Evolutionary conservation across 148 eudicot species (phyloP).

Genomic region (Rhododendron molle): DNA sequence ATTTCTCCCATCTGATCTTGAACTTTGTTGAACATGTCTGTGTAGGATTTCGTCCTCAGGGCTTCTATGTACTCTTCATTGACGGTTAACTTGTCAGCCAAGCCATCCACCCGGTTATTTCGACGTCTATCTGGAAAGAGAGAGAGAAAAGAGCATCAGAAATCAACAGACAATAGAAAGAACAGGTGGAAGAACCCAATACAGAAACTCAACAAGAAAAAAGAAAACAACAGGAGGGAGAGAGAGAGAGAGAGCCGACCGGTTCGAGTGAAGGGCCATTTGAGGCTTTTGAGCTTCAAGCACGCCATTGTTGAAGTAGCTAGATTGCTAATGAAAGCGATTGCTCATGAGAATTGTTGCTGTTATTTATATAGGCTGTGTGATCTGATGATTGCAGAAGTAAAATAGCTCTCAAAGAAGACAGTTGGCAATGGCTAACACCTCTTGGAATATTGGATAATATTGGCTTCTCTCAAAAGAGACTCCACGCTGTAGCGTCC

Average conservation of each 20-base stretch:
- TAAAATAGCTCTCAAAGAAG: background rate
- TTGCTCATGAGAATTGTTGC: background rate
- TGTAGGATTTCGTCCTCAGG: conserved; percentile 40
- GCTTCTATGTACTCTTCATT: conserved; percentile 36
- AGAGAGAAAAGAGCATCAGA: background rate
- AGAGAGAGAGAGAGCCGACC: conserved; percentile 9
- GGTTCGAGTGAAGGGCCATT: conserved; percentile 4
- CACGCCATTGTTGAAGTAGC: conserved; percentile 12
- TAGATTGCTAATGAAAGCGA: background rate
- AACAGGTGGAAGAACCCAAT: background rate
- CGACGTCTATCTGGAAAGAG: conserved; percentile 13
- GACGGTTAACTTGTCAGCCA: conserved; percentile 18
- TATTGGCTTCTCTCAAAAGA: background rate
- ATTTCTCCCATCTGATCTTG: conserved; percentile 19
- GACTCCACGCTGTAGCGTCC: background rate
- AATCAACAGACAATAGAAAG: background rate
- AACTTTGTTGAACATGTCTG: conserved; percentile 28
- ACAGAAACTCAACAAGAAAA: background rate
- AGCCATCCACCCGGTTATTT: conserved; percentile 6
- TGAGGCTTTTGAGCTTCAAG: conserved; percentile 11
- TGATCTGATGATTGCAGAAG: background rate
- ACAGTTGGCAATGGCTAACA: background rate
- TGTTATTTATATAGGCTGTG: background rate
- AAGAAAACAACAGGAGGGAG: background rate
- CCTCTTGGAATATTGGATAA: background rate